Evolutionary conservation across 1,139 yeast species (phyloP).

Genomic region (Yamadazyma epiphylla): DNA sequence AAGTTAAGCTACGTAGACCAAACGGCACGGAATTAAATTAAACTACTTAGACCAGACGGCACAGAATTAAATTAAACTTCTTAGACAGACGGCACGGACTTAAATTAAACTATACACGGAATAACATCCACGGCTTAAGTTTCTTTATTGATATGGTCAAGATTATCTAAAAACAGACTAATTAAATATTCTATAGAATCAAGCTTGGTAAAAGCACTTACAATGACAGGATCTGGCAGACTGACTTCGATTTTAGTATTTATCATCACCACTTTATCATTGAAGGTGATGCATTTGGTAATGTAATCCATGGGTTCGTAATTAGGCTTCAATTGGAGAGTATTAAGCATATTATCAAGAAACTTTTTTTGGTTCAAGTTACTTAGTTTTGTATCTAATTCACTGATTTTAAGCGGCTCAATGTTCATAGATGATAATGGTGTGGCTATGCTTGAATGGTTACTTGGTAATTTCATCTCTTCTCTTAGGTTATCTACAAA

Average conservation of each 20-base stretch:
- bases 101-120: too few relatives aligned
- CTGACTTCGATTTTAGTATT: constrained; percentile 41
- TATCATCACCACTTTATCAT: constrained; percentile 40
- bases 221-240: constrained; percentile 42
- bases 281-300: constrained; percentile 42
- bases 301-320: constrained; percentile 40
- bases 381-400: constrained; percentile 9
- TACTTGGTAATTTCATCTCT: constrained; percentile 25
- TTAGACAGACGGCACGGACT: too few relatives aligned
- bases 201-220: constrained; percentile 42
- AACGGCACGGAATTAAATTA: too few relatives aligned
- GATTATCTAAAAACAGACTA: constrained; percentile 21
- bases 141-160: constrained; percentile 8
- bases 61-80: too few relatives aligned
- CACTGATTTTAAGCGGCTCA: constrained; percentile 9
- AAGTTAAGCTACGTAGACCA: too few relatives aligned
- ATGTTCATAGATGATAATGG: constrained; percentile 5
- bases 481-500: constrained; percentile 41
- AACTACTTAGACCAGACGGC: too few relatives aligned
- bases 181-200: constrained; percentile 41
- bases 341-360: constrained; percentile 24
- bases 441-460: not conserved
- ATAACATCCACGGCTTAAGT: too few relatives aligned
- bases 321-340: constrained; percentile 28
- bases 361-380: constrained; percentile 8